These are phyloP conservation scores for Letharia columbiana DNA, from an alignment of 495 filamentous ascomycete species.

Conservation along the genomic window DNA sequence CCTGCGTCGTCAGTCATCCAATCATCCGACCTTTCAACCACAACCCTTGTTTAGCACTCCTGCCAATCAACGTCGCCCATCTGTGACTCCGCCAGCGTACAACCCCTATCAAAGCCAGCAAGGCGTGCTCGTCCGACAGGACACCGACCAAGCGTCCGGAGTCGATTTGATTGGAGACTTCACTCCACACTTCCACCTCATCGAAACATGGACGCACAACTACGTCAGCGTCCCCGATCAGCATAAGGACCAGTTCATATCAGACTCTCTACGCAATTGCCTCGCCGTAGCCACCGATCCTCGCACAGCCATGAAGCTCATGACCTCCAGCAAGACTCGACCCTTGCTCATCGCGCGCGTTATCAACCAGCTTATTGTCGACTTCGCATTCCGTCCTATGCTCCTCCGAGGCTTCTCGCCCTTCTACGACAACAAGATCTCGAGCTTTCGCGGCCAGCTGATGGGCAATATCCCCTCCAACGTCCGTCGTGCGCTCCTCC, in stretches of 20 bases:
- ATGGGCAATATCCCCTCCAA: slow-evolving; percentile 15
- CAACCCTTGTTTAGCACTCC: neutral
- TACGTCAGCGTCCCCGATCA: slow-evolving; percentile 19
- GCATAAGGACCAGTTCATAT: slow-evolving; percentile 9
- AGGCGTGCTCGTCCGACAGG: neutral
- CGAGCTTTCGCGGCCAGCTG: slow-evolving; percentile 19
- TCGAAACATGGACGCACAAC: slow-evolving; percentile 11
- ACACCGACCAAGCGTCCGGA: neutral
- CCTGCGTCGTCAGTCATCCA: slow-evolving; percentile 4
- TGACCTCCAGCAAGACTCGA: slow-evolving; percentile 22
- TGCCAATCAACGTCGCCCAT: neutral
- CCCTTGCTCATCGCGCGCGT: slow-evolving; percentile 26
- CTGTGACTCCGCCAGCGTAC: neutral
- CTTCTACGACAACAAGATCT: slow-evolving; percentile 20
- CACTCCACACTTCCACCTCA: slow-evolving; percentile 10
- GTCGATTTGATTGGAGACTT: slow-evolving; percentile 3
- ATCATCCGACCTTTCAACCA: neutral
- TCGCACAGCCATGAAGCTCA: slow-evolving; percentile 18
- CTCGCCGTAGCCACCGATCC: slow-evolving; percentile 22
- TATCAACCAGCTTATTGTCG: slow-evolving; percentile 25
- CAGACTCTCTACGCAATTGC: slow-evolving; percentile 8
- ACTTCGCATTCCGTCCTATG: slow-evolving; percentile 19
- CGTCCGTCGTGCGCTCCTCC: slow-evolving; percentile 21
- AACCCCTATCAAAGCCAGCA: neutral
- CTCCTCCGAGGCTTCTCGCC: slow-evolving; percentile 8